phyloP scores from a whole-genome alignment of 176 grass and related monocot species.

The Phragmites australis region DNA sequence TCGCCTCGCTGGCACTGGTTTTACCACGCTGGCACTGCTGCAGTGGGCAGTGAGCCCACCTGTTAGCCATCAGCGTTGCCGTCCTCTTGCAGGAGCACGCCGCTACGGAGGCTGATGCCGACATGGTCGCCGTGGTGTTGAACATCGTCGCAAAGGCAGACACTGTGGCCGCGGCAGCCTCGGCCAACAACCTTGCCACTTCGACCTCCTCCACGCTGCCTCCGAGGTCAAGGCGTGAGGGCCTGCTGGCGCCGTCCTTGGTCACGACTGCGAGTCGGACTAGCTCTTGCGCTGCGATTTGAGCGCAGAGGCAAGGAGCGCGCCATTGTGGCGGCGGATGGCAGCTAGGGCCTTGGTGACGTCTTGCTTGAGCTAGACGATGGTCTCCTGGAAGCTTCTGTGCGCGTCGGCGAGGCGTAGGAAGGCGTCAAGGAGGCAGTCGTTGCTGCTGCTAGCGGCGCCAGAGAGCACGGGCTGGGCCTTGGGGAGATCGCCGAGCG shows the following conservation, averaged over 20 bases:
- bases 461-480: slow-evolving; percentile 44
- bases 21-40: no score
- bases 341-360: slow-evolving; percentile 41
- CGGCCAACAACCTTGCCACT: slow-evolving; percentile 47
- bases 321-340: slow-evolving; percentile 51
- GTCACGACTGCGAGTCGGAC: neutral
- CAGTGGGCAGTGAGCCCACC: no score
- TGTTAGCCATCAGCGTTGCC: slow-evolving; percentile 33
- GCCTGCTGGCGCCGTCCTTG: neutral
- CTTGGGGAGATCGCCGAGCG: slow-evolving; percentile 51
- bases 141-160: slow-evolving; percentile 47
- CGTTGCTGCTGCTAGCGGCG: neutral
- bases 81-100: slow-evolving; percentile 42
- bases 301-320: slow-evolving; percentile 28
- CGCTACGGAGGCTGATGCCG: slow-evolving; percentile 22
- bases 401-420: slow-evolving; percentile 72
- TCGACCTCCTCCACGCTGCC: slow-evolving; percentile 39
- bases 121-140: slow-evolving; percentile 40
- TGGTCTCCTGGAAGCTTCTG: slow-evolving; percentile 56
- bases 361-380: slow-evolving; percentile 52
- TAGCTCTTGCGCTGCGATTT: slow-evolving; percentile 54
- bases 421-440: slow-evolving; percentile 67
- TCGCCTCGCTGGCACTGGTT: no score
- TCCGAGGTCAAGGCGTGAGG: neutral
- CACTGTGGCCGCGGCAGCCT: slow-evolving; percentile 45